Conservation (phyloP, 352 stramenopile genomes). For the Phytophthora chlamydospora region DNA sequence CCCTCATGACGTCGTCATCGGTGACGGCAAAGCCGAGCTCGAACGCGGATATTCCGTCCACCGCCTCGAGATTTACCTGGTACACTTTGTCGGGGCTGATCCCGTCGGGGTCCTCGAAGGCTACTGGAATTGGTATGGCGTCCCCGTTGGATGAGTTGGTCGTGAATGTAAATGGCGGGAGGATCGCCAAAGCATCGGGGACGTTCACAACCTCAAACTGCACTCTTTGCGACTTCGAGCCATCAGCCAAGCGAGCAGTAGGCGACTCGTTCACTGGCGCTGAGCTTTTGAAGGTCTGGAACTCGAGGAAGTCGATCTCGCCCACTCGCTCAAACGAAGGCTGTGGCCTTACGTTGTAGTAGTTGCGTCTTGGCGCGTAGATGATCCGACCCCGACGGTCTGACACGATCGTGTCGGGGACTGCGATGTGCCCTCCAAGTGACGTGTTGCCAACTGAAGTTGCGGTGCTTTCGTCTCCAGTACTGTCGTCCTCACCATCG, state of each 20-base stretch:
- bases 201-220: slow-evolving; percentile 58
- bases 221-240: slow-evolving; percentile 35
- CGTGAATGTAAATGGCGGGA: slow-evolving; percentile 50
- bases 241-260: slow-evolving; percentile 16
- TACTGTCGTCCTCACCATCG: neutral
- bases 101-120: slow-evolving; percentile 63
- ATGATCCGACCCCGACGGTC: slow-evolving; percentile 43
- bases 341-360: slow-evolving; percentile 47
- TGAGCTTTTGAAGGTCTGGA: slow-evolving; percentile 27
- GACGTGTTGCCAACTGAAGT: neutral
- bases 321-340: neutral
- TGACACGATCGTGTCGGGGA: slow-evolving; percentile 16
- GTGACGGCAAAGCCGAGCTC: slow-evolving; percentile 50
- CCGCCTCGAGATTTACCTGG: slow-evolving; percentile 49
- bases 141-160: slow-evolving; percentile 30
- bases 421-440: slow-evolving; percentile 27
- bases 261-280: slow-evolving; percentile 8
- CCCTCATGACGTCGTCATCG: slow-evolving; percentile 59
- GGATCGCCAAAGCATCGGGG: slow-evolving; percentile 48
- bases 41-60: slow-evolving; percentile 42
- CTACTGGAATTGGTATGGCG: slow-evolving; percentile 40
- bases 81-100: slow-evolving; percentile 41
- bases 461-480: neutral
- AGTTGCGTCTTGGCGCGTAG: slow-evolving; percentile 56
- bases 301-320: slow-evolving; percentile 45